Conservation (phyloP, 306 rosid genomes). For the Sechiopsis laciniata region DNA sequence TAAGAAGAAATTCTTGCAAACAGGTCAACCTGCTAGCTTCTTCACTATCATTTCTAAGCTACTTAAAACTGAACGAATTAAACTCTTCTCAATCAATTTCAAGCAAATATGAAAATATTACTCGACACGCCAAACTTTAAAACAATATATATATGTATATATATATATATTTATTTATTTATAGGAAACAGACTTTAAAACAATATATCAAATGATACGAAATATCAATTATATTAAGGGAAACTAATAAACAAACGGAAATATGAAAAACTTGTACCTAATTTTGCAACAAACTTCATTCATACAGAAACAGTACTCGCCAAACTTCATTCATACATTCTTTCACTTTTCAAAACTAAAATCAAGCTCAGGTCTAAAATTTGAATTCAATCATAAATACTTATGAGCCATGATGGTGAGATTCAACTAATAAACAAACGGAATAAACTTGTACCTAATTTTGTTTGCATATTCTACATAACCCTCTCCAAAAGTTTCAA, state of each 20-base stretch:
- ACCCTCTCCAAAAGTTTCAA: conserved; percentile 66
- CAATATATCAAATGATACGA: background rate
- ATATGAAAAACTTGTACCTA: no score
- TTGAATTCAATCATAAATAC: background rate
- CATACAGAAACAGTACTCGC: no score
- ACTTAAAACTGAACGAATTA: background rate
- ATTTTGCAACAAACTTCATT: no score
- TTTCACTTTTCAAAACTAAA: background rate
- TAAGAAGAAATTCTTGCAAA: background rate
- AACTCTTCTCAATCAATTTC: background rate
- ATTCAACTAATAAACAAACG: conserved; percentile 56
- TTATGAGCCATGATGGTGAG: background rate
- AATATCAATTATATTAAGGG: background rate
- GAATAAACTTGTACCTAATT: conserved; percentile 75
- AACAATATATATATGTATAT: no score
- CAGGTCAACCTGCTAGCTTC: conserved; percentile 3
- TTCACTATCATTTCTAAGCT: background rate
- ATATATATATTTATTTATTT: no score
- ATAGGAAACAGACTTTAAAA: no score
- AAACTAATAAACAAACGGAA: no score
- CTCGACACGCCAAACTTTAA: conserved; percentile 2
- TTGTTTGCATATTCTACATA: conserved; percentile 68
- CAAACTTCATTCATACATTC: conserved; percentile 11
- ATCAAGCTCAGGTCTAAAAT: no score
- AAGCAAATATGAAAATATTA: background rate